Evolutionary conservation across 148 eudicot species (phyloP).

Genomic region (Nyssa sinensis): DNA sequence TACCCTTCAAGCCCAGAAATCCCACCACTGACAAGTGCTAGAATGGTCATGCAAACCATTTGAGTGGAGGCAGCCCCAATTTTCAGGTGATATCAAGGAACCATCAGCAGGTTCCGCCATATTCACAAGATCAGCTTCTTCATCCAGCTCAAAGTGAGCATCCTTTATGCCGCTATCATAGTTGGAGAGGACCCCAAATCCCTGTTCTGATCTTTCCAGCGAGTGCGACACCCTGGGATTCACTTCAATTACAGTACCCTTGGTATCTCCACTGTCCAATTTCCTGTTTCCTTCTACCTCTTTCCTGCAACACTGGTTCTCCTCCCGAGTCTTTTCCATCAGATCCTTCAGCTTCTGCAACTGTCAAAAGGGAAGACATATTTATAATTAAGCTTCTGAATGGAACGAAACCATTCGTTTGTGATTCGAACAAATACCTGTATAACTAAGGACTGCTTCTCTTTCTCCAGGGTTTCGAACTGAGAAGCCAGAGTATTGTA

Average conservation of each 20-base stretch:
- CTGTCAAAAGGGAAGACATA: conserved; percentile 26
- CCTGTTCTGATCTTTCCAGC: conserved; percentile 12
- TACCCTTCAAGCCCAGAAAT: conserved; percentile 49
- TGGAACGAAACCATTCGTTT: not conserved
- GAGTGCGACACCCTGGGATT: conserved; percentile 29
- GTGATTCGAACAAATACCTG: conserved; percentile 30
- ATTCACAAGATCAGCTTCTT: conserved; percentile 32
- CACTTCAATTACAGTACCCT: conserved; percentile 14
- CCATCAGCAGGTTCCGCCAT: conserved; percentile 35
- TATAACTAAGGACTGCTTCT: conserved; percentile 41
- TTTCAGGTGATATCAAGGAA: conserved; percentile 32
- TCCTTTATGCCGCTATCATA: conserved; percentile 41
- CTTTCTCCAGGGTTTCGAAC: conserved; percentile 43
- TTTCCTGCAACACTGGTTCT: conserved; percentile 12
- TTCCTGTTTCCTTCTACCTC: not conserved
- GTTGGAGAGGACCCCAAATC: conserved; percentile 38
- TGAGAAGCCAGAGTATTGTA: conserved; percentile 45
- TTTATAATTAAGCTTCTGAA: not conserved
- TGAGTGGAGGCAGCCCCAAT: conserved; percentile 39
- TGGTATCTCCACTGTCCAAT: conserved; percentile 12
- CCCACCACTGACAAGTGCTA: conserved; percentile 55
- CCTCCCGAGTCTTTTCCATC: conserved; percentile 19
- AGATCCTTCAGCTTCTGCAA: conserved; percentile 44
- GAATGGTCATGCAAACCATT: conserved; percentile 32
- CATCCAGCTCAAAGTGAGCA: conserved; percentile 34